Evolutionary conservation across 164 flowering plant species (phyloP), one percentile per base, ranked within the genome.

Genomic region (Berberis thunbergii): DNA sequence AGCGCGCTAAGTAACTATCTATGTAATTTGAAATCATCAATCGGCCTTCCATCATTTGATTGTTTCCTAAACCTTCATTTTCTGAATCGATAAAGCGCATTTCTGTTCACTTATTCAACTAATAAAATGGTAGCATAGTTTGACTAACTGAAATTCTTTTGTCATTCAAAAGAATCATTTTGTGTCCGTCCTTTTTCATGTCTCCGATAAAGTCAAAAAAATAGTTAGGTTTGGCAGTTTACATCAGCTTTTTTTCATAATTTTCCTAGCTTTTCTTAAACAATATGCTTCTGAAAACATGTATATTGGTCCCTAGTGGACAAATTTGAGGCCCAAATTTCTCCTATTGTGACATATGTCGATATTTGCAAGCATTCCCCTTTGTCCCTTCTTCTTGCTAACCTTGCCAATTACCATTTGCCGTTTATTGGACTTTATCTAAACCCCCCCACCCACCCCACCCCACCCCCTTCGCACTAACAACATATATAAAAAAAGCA

Each of bases 291-390:
- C 42, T 59, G 1, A 68, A 38, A 45, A 46, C 49, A 59, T 52
- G 56, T 49, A 38, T 70, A 67, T 65, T 62, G 76, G n/a, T 69
- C 65, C 59, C 58, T 38, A 55, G 9, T 44, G 4, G 72, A 57
- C 73, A 67, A 70, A n/a, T n/a, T n/a, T n/a, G n/a, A n/a, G n/a
- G n/a, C n/a, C n/a, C n/a, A n/a, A n/a, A 26, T 57, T 57, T 8
- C 70, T 71, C 71, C 63, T 65, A 67, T 72, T 62, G 44, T 63
- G 86, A 77, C 86, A 80, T 49, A 62, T 83, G 86, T 78, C 83
- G 43, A 45, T 3, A 53, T 62, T 67, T 72, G 54, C 65, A 58
- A 70, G 67, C 63, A 6, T 53, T 11, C 53, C 56, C 59, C 49
- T 66, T 77, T 74, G 73, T 70, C 44, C 66, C 60, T 73, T 73